Evolutionary conservation across 495 filamentous ascomycete species (phyloP), one percentile per base, ranked within the genome.

Genomic region (Tricharina praecox): DNA sequence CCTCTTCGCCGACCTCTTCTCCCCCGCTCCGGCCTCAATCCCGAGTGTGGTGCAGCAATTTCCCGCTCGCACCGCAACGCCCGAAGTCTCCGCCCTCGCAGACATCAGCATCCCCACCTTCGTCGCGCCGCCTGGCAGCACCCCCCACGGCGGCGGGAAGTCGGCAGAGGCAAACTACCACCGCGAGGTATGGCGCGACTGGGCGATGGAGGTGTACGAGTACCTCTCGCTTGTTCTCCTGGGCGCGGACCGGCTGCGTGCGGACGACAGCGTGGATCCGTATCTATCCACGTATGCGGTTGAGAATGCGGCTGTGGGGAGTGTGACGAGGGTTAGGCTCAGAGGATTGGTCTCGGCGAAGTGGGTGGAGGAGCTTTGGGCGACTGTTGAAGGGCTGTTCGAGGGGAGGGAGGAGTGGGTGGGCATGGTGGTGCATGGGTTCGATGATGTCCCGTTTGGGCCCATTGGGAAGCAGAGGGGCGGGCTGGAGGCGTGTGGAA

Each of bases 211-310:
- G 11, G 55, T 83, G 9, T 77, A 83, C 23, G 90, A 97, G 63
- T 97, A 86, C 84, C 64, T 95, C 1, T 78, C 79, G 20, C 67
- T 97, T 45, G 66, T 82, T 9, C 69, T 73, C 10, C 70, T 88
- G 2, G 78, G 81, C n/a, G 58, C 58, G 23, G 57, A 60, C 45
- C 74, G 86, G 23, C 61, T 95, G 4, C 62, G 64, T 13, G 64
- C 62, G 10, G 62, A 65, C n/a, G 85, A 93, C 60, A 63, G 67
- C 13, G 73, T 93, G 38, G 84, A 96, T 60, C 68, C 85, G 0
- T 88, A 80, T 55, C 67, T 97, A 10, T 77, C 77, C 46, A 76
- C 81, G n/a, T 97, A 95, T 61, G 58, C 66, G 3, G 57, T 59
- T 8, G 39, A 48, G n/a, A 15, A 18, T 32, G 28, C 39, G 35